These are phyloP conservation scores for Phaffia rhodozyma DNA, from an alignment of 1,284 basidiomycete species.

Conservation along the genomic window DNA sequence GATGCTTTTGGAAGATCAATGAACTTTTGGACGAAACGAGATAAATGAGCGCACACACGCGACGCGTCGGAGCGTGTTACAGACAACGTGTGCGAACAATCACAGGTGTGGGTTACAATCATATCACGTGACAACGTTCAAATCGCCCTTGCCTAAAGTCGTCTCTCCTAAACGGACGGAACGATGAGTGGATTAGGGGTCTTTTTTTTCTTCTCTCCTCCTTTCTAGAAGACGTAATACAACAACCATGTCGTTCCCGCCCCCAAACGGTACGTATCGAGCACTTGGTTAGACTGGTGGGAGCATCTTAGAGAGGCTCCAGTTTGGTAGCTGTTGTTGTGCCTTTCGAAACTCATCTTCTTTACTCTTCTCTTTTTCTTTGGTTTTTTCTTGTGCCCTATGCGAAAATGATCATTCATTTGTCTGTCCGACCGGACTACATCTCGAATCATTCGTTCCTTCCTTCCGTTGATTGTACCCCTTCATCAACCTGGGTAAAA, in stretches of 20 bases:
- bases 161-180: no score
- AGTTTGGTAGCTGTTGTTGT: neutral
- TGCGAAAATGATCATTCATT: neutral
- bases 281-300: neutral
- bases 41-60: no score
- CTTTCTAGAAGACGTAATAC: neutral
- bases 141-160: no score
- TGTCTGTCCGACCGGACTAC: neutral
- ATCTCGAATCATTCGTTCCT: neutral
- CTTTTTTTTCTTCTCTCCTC: neutral
- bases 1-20: no score
- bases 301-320: neutral
- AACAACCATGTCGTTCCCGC: slow-evolving; percentile 12
- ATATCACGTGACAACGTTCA: no score
- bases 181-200: no score
- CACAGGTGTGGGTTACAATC: no score
- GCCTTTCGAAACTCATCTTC: neutral
- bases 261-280: slow-evolving; percentile 6
- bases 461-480: neutral
- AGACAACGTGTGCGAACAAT: no score
- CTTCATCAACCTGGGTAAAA: slow-evolving; percentile 25
- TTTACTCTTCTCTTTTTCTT: neutral
- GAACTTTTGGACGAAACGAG: no score
- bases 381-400: neutral
- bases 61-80: no score